These are phyloP conservation scores for Cytospora mali DNA, from an alignment of 2,329 filamentous ascomycete species.

Conservation along the genomic window DNA sequence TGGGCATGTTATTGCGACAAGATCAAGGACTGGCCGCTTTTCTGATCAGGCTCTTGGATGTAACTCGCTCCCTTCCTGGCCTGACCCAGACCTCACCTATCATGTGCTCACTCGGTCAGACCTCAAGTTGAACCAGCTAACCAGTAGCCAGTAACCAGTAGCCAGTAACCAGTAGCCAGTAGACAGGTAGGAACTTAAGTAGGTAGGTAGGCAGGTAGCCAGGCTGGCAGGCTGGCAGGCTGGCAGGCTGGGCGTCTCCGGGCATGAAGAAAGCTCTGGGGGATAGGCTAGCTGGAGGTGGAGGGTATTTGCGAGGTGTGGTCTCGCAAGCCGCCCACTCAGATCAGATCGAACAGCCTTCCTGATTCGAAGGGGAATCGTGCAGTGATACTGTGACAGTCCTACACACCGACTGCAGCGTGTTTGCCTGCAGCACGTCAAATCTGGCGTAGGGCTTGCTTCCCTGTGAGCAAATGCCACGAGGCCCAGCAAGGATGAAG, in stretches of 20 bases:
- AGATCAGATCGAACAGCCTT: conserved; percentile 21
- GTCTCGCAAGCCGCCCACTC: conserved; percentile 10
- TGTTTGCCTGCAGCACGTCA: conserved; percentile 19
- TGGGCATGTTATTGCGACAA: conserved; percentile 15
- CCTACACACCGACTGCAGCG: conserved; percentile 24
- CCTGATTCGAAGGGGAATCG: conserved; percentile 15
- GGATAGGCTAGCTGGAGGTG: background rate
- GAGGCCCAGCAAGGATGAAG: conserved; percentile 27
- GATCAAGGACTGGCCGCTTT: conserved; percentile 9
- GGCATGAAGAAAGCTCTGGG: conserved; percentile 20
- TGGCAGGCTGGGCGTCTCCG: too few relatives aligned
- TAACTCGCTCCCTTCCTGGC: background rate
- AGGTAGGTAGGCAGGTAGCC: too few relatives aligned
- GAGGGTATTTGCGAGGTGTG: background rate
- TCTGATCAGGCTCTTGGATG: background rate
- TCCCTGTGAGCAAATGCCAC: conserved; percentile 22
- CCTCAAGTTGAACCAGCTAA: background rate
- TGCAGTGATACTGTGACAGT: conserved; percentile 22
- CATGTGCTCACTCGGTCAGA: conserved; percentile 10
- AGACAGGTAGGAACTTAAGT: too few relatives aligned
- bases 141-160: background rate
- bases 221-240: too few relatives aligned
- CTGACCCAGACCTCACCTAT: background rate
- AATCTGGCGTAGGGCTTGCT: conserved; percentile 20
- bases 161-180: too few relatives aligned